phyloP scores from a whole-genome alignment of 768 basidiomycete genomes.

The Mycena indigotica region DNA sequence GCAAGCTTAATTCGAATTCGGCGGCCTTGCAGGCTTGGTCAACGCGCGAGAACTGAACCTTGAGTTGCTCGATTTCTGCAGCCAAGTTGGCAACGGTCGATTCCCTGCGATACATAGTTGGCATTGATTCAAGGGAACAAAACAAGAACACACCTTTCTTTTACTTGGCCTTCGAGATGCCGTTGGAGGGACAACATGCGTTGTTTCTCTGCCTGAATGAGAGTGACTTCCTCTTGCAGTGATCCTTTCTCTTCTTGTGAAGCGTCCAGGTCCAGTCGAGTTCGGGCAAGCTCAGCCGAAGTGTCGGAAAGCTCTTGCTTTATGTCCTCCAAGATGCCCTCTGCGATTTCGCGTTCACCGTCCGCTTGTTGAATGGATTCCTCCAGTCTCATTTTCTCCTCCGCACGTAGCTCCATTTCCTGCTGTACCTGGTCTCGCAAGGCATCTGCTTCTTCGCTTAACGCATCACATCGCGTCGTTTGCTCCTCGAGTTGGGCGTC shows the following conservation, averaged over 20 bases:
- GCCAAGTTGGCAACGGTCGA: constrained; percentile 40
- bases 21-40: constrained; percentile 63
- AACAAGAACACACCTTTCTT: constrained; percentile 53
- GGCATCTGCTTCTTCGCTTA: constrained; percentile 40
- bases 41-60: constrained; percentile 48
- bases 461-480: constrained; percentile 38
- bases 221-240: constrained; percentile 59
- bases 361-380: constrained; percentile 30
- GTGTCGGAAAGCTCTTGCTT: constrained; percentile 37
- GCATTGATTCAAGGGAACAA: constrained; percentile 2
- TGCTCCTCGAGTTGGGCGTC: constrained; percentile 39
- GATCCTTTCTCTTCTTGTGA: constrained; percentile 52
- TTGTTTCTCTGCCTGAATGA: constrained; percentile 66
- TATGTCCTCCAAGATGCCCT: constrained; percentile 38
- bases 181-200: constrained; percentile 61
- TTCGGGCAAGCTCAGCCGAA: constrained; percentile 44
- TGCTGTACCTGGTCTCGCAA: constrained; percentile 43
- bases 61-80: constrained; percentile 44
- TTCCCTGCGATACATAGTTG: constrained; percentile 44
- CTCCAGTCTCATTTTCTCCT: constrained; percentile 34
- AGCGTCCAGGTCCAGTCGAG: constrained; percentile 36
- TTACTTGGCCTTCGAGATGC: constrained; percentile 63
- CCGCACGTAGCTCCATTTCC: constrained; percentile 38
- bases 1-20: constrained; percentile 67
- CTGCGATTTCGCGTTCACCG: constrained; percentile 31